phyloP scores from a whole-genome alignment of 257 asterid genomes.

The Rhazya stricta region DNA sequence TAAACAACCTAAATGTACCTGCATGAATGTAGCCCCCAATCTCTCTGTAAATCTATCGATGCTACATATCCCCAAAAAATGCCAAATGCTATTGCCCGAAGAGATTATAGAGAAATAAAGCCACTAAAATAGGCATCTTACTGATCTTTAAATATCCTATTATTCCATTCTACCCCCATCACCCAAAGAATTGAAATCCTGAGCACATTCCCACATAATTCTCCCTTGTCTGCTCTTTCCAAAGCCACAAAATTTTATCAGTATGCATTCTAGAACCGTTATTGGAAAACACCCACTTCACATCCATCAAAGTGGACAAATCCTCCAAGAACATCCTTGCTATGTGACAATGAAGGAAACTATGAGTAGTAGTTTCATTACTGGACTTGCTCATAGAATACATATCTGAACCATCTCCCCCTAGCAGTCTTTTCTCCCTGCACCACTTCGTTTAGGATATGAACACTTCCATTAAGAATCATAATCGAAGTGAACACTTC shows the following conservation, averaged over 20 bases:
- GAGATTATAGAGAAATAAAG: background rate
- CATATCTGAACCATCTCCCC: background rate
- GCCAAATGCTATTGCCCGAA: background rate
- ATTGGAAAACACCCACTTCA: background rate
- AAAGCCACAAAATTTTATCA: background rate
- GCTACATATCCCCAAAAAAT: background rate
- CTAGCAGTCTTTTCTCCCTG: background rate
- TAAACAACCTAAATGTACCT: background rate
- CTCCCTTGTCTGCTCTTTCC: background rate
- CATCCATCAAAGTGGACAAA: background rate
- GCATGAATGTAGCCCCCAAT: background rate
- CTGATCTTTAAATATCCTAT: too few relatives aligned
- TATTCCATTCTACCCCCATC: background rate
- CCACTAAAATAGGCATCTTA: too few relatives aligned
- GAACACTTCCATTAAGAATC: too few relatives aligned
- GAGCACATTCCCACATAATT: background rate
- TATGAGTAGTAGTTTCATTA: background rate
- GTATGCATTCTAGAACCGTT: background rate
- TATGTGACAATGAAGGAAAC: background rate
- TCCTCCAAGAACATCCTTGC: background rate
- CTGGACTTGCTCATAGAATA: too few relatives aligned
- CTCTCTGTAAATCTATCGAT: background rate
- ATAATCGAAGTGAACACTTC: background rate
- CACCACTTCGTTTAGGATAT: too few relatives aligned
- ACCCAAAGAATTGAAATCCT: background rate